Evolutionary conservation across 2,329 filamentous ascomycete species (phyloP), one percentile per base, ranked within the genome.

Genomic region (Penicillium expansum): DNA sequence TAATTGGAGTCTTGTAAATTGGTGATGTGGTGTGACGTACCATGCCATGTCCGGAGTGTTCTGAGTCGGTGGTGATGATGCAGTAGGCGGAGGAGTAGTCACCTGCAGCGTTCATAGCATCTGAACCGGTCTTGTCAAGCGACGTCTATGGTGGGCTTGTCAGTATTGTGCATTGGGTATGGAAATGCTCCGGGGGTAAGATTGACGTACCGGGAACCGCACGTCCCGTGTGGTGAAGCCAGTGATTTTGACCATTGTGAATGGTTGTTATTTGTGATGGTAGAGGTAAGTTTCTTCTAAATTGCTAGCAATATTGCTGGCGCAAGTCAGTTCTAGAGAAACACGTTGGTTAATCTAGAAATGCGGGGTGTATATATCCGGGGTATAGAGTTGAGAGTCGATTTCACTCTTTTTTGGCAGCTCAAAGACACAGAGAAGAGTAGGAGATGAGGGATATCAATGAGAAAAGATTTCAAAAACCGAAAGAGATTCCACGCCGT

Each of bases 1-100:
- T 33, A 48, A 42, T 62, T 49, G 55, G n/a, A 43, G 16, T 30
- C 22, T 35, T 33, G 11, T 5, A 27, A 10, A 4, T 30, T n/a
- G 14, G 5, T 35, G 42, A 16, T 33, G 35, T 27, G 35, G 58
- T 71, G 41, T 16, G 18, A 60, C 65, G 49, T 68, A 77, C 75
- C 74, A 77, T 77, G 56, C 75, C 75, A 55, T 77, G 74, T 55
- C 75, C 75, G 38, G 64, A 63, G 59, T 72, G 62, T 22, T 68
- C 58, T 0, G 88, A 87, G 71, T 95, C 88, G 0, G 92, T 96
- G 71, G 91, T 80, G 48, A 97, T 79, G 68, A 96, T 93, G 74
- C 91, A 96, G 80, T 96, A 97, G n/a, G 92, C 92, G 13, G 92
- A 83, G 1, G 91, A 96, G 78, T 96, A 96, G 76, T 96, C 91